phyloP scores from a whole-genome alignment of 2,329 filamentous ascomycete species.

The Epichloe gansuensis region DNA sequence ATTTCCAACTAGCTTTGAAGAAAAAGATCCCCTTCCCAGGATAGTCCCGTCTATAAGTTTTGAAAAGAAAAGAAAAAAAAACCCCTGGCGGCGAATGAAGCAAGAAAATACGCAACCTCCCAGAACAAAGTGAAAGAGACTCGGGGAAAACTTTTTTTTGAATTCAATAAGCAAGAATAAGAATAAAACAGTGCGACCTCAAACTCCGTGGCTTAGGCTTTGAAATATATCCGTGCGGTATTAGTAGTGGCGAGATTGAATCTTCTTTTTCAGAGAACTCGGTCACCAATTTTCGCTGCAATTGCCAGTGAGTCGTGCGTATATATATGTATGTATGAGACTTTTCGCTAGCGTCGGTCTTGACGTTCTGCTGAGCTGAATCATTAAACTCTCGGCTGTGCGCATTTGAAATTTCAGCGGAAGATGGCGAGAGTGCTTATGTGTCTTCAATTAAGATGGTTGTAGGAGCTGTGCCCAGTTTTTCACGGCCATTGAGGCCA shows the following conservation, averaged over 20 bases:
- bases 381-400: not conserved
- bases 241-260: not conserved
- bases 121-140: not conserved
- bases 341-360: not conserved
- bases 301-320: not conserved
- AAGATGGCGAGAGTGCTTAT: constrained; percentile 12
- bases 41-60: constrained; percentile 3
- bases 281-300: not conserved
- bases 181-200: not conserved
- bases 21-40: not conserved
- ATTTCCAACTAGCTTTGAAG: not conserved
- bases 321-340: not conserved
- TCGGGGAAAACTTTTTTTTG: not conserved
- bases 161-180: not conserved
- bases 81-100: not conserved
- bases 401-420: not conserved
- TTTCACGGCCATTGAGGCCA: constrained; percentile 81
- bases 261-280: not conserved
- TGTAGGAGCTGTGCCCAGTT: constrained; percentile 66
- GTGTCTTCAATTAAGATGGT: constrained; percentile 62
- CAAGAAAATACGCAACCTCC: not conserved
- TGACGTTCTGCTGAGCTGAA: too few species aligned
- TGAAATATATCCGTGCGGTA: not conserved
- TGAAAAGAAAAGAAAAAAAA: not conserved
- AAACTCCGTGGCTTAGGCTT: not conserved